Base-by-base conservation (phyloP, 1,139 yeast species). In the Meyerozyma guilliermondii region DNA sequence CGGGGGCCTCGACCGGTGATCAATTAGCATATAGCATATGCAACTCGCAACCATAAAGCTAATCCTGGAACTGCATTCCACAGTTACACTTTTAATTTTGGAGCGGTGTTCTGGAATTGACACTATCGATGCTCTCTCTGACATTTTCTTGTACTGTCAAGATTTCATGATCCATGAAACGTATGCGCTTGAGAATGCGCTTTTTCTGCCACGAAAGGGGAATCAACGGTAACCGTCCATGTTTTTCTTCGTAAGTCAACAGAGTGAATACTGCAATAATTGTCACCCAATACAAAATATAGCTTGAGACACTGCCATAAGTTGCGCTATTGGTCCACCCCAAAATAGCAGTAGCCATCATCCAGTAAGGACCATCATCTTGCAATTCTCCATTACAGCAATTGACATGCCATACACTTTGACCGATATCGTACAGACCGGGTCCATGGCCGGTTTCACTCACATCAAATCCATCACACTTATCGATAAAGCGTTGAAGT, bases 161-260 rank as follows among this genome's bases (percentile, higher is more conserved):
- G 20, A 18, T 4, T 13, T 33, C 35, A 16, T 14, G 14, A 10
- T 18, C 10, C 24, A 17, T 17, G 11, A 68, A 50, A 42, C 53
- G 54, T 30, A 67, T 53, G 52, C 81, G 73, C 58, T 82, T 83
- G 35, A 63, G 62, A 28, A 84, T 78, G 41, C 79, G 63, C 44
- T 68, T 74, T 45, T 72, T 59, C 58, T 84, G 94, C 77, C 80
- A 78, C 44, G 57, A 67, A 26, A 81, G 51, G 4, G 92, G 92
- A 4, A 83, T 36, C 5, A 71, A 60, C 3, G 88, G 87, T 22
- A 82, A 60, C 41, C 69, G 68, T 0, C 91, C 91, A 39, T 71
- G 60, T 52, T 74, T 73, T 63, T 88, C 96, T 56, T 82, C 83
- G 48, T 66, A 73, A 13, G 14, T 17, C 35, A 49, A 45, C 23